Base-by-base conservation (phyloP, 371 early-diverging fungal species). In the Blakeslea trispora region DNA sequence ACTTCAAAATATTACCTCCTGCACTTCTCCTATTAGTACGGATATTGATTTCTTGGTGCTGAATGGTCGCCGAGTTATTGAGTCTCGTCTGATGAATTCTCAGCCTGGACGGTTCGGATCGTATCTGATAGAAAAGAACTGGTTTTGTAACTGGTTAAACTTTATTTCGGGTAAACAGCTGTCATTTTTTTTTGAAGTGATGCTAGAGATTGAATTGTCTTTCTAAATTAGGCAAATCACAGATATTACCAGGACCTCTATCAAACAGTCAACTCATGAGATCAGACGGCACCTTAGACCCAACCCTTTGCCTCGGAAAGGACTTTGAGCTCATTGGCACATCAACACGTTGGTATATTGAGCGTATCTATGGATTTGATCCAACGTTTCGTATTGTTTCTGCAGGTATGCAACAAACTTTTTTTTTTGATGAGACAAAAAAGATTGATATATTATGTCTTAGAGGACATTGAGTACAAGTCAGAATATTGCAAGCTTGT, bases 161-260 rank as follows among this genome's bases (percentile, higher is more conserved):
- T 63, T 57, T 39, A 63, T 63, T 18, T 51, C 57, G 37, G 62
- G 62, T 61, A 55, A 34, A n/a, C n/a, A n/a, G n/a, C n/a, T n/a
- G n/a, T n/a, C n/a, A n/a, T n/a, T n/a, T n/a, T n/a, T n/a, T n/a
- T n/a, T n/a, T n/a, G n/a, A n/a, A n/a, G n/a, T n/a, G n/a, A n/a
- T n/a, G n/a, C 24, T 42, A 37, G 14, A 13, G 17, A 43, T 5
- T 28, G 21, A 19, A 0, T 22, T 23, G 24, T 10, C 32, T 41
- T 7, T 22, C 13, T 17, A 10, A 45, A 44, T 23, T 28, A 59
- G 60, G 53, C 28, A 53, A 53, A 23, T 22, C 60, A 19, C 35
- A 31, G 2, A 13, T 11, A 0, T 31, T 32, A 18, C 60, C 54
- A 17, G 60, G 53, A 9, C 14, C 23, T 6, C 21, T 59, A 14